Conservation (phyloP, 441 rosid species). For the Gossypium schwendimanii region DNA sequence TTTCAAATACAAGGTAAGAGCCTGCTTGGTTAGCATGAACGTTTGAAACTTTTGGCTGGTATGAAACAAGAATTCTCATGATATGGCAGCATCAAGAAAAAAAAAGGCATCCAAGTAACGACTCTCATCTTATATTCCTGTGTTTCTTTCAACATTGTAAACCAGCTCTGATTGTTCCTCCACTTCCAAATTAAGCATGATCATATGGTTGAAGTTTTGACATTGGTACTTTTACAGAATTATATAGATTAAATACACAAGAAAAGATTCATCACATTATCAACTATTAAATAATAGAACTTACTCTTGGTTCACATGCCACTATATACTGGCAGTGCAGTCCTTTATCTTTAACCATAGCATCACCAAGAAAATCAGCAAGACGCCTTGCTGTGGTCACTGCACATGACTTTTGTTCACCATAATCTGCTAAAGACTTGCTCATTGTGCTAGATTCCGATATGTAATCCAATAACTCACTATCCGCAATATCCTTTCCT, state of each 20-base stretch:
- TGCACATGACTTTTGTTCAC: constrained; percentile 95
- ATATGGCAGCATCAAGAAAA: not conserved
- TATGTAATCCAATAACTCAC: constrained; percentile 92
- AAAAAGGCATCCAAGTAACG: not conserved
- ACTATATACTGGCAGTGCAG: constrained; percentile 95
- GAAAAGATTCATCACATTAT: constrained; percentile 1
- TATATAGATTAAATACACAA: not conserved
- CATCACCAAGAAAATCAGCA: constrained; percentile 87
- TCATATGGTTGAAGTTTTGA: not conserved
- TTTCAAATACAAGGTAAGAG: not conserved
- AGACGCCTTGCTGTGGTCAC: constrained; percentile 98
- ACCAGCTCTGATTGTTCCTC: constrained; percentile 5
- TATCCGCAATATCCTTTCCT: constrained; percentile 86
- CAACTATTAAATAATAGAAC: constrained; percentile 15
- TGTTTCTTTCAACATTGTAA: not conserved
- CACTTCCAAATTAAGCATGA: constrained; percentile 2
- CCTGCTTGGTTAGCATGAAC: not conserved
- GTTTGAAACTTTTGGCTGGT: not conserved
- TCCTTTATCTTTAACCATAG: constrained; percentile 99
- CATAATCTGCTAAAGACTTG: constrained; percentile 92
- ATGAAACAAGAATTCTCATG: not conserved
- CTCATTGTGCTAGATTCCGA: constrained; percentile 99
- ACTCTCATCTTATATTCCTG: not conserved
- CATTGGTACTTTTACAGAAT: not conserved
- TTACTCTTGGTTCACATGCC: constrained; percentile 92